These are phyloP conservation scores for Verticillium dahliae DNA, from an alignment of 2,329 filamentous ascomycete species.

Conservation along the genomic window DNA sequence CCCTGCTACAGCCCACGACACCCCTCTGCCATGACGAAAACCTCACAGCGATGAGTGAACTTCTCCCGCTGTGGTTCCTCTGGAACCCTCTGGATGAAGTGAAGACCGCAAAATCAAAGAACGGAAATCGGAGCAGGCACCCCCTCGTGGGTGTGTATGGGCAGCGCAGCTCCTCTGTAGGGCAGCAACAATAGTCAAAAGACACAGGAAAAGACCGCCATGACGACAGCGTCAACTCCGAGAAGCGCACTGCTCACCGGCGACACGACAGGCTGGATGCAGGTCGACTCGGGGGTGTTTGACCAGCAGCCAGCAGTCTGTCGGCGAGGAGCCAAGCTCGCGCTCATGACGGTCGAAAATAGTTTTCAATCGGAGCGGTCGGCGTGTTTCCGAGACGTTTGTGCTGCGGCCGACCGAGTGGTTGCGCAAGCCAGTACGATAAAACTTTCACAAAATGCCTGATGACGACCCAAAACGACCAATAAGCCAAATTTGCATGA, in stretches of 20 bases:
- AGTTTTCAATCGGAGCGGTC: constrained; percentile 33
- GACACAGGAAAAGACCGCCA: neutral
- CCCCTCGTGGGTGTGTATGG: neutral
- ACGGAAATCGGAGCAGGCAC: constrained; percentile 27
- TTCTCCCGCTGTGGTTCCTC: constrained; percentile 6
- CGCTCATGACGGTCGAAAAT: constrained; percentile 16
- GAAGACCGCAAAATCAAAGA: constrained; percentile 17
- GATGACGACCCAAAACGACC: constrained; percentile 28
- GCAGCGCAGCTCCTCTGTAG: constrained; percentile 16
- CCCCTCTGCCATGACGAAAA: constrained; percentile 16
- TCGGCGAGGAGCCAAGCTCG: neutral
- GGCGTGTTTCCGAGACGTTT: neutral
- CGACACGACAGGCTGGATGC: neutral
- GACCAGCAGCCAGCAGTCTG: neutral
- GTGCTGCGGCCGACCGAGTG: constrained; percentile 5
- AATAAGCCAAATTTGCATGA: constrained; percentile 35
- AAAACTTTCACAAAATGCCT: constrained; percentile 16
- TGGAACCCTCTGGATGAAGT: constrained; percentile 10
- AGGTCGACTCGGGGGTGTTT: constrained; percentile 5
- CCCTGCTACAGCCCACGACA: neutral
- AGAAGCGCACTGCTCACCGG: neutral
- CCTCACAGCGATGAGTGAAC: constrained; percentile 10
- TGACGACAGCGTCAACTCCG: neutral
- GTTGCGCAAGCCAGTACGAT: constrained; percentile 1
- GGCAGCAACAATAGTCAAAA: neutral